phyloP scores from a whole-genome alignment of 2,329 filamentous ascomycete species.

The Escovopsis sp. region DNA sequence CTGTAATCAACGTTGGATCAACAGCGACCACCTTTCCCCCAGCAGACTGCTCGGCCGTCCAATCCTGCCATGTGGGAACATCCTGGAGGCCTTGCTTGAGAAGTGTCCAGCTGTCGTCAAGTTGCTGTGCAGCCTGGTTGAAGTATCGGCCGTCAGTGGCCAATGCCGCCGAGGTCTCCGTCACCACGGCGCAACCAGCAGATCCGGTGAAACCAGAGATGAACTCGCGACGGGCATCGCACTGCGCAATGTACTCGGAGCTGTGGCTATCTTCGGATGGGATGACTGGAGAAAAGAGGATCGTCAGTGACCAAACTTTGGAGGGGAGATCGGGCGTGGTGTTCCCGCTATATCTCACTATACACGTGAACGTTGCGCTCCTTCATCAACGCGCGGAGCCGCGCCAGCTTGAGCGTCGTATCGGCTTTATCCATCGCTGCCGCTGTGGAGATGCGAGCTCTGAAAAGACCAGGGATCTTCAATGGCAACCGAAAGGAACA shows the following conservation, averaged over 20 bases:
- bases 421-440: constrained; percentile 38
- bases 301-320: neutral
- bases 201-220: constrained; percentile 94
- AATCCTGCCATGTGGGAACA: constrained; percentile 95
- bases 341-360: constrained; percentile 42
- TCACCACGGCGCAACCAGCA: constrained; percentile 82
- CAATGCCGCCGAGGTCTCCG: constrained; percentile 70
- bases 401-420: constrained; percentile 60
- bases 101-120: constrained; percentile 81
- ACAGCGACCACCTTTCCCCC: constrained; percentile 81
- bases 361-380: constrained; percentile 81
- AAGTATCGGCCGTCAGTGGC: constrained; percentile 96
- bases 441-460: constrained; percentile 3
- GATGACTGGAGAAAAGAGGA: constrained; percentile 46
- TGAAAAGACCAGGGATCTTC: neutral
- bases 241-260: constrained; percentile 96
- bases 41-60: constrained; percentile 75
- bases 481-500: neutral
- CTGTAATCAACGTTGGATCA: constrained; percentile 76
- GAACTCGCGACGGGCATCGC: constrained; percentile 78
- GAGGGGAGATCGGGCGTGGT: neutral
- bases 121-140: constrained; percentile 83
- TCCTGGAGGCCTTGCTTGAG: constrained; percentile 88
- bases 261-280: constrained; percentile 96
- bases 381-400: constrained; percentile 75